Percentiles rank a stretch among this genome's conserved stretches.
Conservation (phyloP, 306 rosid species). For the Medicago arabica region DNA sequence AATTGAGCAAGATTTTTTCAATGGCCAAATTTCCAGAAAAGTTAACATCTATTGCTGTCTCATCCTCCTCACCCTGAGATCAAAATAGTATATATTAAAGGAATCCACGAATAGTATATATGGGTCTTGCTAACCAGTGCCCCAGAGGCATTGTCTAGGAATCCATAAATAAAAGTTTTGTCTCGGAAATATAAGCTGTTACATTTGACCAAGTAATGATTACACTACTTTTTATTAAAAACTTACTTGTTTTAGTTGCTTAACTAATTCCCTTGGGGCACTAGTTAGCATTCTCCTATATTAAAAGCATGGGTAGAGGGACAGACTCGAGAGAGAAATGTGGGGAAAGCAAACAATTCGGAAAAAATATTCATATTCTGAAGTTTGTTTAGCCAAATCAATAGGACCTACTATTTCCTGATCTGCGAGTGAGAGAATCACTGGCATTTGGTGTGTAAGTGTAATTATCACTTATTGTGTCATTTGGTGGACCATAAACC, state of each 20-base stretch:
- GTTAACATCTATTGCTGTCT: conserved; percentile 82
- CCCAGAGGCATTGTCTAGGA: no score
- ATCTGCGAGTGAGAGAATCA: conserved; percentile 1
- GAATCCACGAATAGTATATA: no score
- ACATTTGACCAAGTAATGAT: no score
- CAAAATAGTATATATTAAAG: conserved; percentile 36
- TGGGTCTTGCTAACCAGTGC: no score
- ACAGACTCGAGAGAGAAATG: conserved; percentile 12
- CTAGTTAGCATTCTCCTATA: no score
- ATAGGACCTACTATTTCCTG: conserved; percentile 11
- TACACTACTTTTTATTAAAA: no score
- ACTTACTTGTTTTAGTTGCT: no score
- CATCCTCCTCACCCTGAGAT: conserved; percentile 88
- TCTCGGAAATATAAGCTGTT: no score
- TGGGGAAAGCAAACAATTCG: conserved; percentile 1
- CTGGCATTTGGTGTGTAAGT: not conserved
- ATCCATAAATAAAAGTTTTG: no score
- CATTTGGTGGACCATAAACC: no score
- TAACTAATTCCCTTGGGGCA: no score
- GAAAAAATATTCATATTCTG: conserved; percentile 30
- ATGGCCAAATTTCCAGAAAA: conserved; percentile 82
- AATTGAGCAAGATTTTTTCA: conserved; percentile 76
- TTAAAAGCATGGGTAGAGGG: conserved; percentile 23
- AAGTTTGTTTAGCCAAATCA: conserved; percentile 30
- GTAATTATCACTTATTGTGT: no score